Base-by-base conservation (phyloP, 192 early-diverging fungal genomes). In the Backusella tarrabulga region DNA sequence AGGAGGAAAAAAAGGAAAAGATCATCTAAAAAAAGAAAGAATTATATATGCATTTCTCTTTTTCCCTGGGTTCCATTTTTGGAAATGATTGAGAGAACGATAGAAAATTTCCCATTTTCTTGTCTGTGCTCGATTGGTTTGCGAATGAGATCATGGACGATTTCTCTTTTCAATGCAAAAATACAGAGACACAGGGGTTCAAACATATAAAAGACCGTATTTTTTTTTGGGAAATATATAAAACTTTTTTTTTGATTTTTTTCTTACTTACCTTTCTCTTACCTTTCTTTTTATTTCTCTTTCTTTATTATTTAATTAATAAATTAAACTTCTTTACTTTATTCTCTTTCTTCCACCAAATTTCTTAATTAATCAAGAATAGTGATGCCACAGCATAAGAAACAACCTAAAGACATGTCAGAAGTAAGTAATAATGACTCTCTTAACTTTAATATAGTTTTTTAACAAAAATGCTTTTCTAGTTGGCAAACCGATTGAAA, bases 401-500 rank as follows among this genome's bases (percentile, higher is more conserved):
- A 40, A 40, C 38, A 70, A 19, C 34, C 9, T 70, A 15, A 21
- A 40, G 35, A 40, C n/a, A 40, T 38, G 21, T 40, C 29, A 9
- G 32, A 36, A 6, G 67, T 36, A 68, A 36, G 15, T 29, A 68
- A 17, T 50, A 6, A 32, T 50, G 1, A 5, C 6, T 50, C 6
- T n/a, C 6, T 50, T 50, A 12, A 40, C 17, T 50, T 50, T n/a
- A n/a, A n/a, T 19, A 4, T 19, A 50, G n/a, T 50, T 7, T 68
- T 32, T 35, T 32, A 35, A 35, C 2, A 44, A 36, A 40, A 23
- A 36, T 23, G 11, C 9, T 11, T 40, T 29, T 71, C 38, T 67
- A 80, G 79, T 32, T 80, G 23, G 38, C 72, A 23, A n/a, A 66
- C 9, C 68, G 79, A 40, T 54, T 80, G 15, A 80, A 76, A 68